phyloP scores from a whole-genome alignment of 495 filamentous ascomycete species.

The Chaetomium fimeti region DNA sequence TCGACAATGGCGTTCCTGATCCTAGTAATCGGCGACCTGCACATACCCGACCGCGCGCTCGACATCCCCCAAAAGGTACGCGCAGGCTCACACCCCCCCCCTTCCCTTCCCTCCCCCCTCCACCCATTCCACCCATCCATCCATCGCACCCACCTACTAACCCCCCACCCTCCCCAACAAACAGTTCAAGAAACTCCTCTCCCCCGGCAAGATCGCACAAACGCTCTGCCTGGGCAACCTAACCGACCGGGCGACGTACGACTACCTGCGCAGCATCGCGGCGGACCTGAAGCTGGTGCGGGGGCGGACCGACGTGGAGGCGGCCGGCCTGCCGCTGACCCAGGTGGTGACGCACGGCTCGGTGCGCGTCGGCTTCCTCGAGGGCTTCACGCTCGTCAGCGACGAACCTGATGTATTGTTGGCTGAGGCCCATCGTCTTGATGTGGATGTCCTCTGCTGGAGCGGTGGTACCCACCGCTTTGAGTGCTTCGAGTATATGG shows the following conservation, averaged over 20 bases:
- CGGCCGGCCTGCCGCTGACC: constrained; percentile 81
- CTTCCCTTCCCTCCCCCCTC: not conserved
- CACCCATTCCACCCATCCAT: too few relatives aligned
- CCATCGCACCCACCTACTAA: not conserved
- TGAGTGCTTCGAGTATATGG: constrained; percentile 98
- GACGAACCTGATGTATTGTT: constrained; percentile 88
- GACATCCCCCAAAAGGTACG: constrained; percentile 88
- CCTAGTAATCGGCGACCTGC: constrained; percentile 92
- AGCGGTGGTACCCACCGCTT: constrained; percentile 89
- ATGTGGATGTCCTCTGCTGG: constrained; percentile 96
- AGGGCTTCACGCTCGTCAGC: constrained; percentile 92
- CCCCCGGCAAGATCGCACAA: constrained; percentile 96
- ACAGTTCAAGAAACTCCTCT: constrained; percentile 97
- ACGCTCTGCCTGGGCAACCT: constrained; percentile 97
- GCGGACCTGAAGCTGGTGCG: constrained; percentile 95
- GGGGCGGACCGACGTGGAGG: constrained; percentile 90
- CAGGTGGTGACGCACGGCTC: constrained; percentile 94
- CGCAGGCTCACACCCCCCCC: not conserved
- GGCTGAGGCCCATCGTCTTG: constrained; percentile 91
- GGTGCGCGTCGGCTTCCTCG: constrained; percentile 91
- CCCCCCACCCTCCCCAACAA: constrained; percentile 5
- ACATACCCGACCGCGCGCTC: constrained; percentile 90
- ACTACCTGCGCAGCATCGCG: constrained; percentile 86
- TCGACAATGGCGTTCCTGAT: constrained; percentile 55
- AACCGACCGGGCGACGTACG: constrained; percentile 89